Percentiles rank a stretch among this genome's conserved stretches.
Evolutionary conservation across 352 stramenopile genomes (phyloP).

Genomic region (Phytophthora lateralis): DNA sequence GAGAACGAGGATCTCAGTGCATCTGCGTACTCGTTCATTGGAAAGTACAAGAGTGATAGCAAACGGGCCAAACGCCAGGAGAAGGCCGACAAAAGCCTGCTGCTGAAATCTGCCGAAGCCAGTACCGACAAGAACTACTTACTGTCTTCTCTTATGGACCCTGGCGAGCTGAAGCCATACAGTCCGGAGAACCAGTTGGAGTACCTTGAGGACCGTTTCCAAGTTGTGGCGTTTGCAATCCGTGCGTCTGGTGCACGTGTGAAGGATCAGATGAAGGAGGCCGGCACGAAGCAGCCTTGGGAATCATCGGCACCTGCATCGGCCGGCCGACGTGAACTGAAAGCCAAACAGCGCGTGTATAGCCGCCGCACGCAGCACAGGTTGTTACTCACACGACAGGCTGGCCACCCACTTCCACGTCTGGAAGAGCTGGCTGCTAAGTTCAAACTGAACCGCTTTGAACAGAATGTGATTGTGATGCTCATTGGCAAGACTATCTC

Average conservation of each 20-base stretch:
- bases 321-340: conserved; percentile 77
- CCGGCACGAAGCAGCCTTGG: conserved; percentile 83
- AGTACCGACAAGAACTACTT: conserved; percentile 35
- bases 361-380: conserved; percentile 70
- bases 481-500: conserved; percentile 91
- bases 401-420: conserved; percentile 62
- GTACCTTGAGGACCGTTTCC: conserved; percentile 89
- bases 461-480: conserved; percentile 91
- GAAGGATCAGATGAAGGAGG: conserved; percentile 92
- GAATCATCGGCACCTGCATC: conserved; percentile 65
- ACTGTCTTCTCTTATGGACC: conserved; percentile 51
- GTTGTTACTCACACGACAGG: conserved; percentile 65
- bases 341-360: conserved; percentile 86
- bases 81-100: conserved; percentile 32
- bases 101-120: conserved; percentile 27
- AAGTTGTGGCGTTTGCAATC: conserved; percentile 89
- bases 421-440: conserved; percentile 77
- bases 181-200: conserved; percentile 84
- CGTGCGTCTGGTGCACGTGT: conserved; percentile 80
- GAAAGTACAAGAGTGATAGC: conserved; percentile 56
- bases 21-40: conserved; percentile 77
- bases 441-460: conserved; percentile 87
- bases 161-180: conserved; percentile 81
- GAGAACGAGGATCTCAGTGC: conserved; percentile 34
- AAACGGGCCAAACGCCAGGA: conserved; percentile 33